A percentile compares a stretch with the other conserved stretches of the same genome.
Conservation (phyloP, 441 rosid genomes). For the Macaranga tanarius region DNA sequence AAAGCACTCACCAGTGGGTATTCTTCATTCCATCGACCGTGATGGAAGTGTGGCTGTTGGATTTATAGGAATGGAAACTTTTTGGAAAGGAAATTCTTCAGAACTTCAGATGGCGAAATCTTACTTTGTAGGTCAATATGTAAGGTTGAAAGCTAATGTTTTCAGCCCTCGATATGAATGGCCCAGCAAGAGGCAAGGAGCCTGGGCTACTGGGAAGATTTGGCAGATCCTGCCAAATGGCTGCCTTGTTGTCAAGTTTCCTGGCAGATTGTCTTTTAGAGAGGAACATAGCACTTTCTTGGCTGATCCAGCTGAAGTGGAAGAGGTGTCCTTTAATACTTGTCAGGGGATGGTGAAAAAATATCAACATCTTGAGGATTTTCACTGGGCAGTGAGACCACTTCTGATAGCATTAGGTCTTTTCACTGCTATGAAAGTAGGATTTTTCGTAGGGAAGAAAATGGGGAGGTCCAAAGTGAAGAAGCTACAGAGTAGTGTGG, state of each 20-base stretch:
- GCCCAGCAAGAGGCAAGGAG: constrained; percentile 55
- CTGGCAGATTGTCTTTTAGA: constrained; percentile 60
- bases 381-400: constrained; percentile 94
- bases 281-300: constrained; percentile 43
- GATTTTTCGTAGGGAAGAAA: constrained; percentile 50
- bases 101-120: constrained; percentile 78
- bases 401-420: constrained; percentile 63
- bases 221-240: constrained; percentile 67
- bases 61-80: constrained; percentile 64
- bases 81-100: constrained; percentile 72
- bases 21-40: constrained; percentile 69
- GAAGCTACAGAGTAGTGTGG: constrained; percentile 31
- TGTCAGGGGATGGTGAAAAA: constrained; percentile 63
- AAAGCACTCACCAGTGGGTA: constrained; percentile 69
- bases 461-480: constrained; percentile 46
- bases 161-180: constrained; percentile 79
- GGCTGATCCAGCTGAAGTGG: constrained; percentile 93
- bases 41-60: constrained; percentile 67
- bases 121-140: constrained; percentile 69
- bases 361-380: constrained; percentile 83
- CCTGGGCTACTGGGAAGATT: constrained; percentile 85
- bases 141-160: constrained; percentile 54
- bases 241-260: constrained; percentile 78
- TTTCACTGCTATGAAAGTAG: constrained; percentile 66
- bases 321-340: constrained; percentile 55